Percentiles rank a stretch among this genome's conserved stretches.
Evolutionary conservation across 164 flowering plant genomes (phyloP).

Genomic region (Magnolia changhungtana): DNA sequence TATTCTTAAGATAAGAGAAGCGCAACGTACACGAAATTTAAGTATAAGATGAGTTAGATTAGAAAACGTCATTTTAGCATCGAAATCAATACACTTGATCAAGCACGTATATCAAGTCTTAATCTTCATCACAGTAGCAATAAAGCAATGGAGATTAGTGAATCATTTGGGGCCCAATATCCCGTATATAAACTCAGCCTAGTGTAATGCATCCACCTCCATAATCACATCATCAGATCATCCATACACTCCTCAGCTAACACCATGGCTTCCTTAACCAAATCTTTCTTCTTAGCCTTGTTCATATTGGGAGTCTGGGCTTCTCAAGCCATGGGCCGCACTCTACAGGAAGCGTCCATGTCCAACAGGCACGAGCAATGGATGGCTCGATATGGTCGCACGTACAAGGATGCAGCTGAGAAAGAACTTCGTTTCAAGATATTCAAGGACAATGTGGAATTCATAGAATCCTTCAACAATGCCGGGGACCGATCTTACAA

Average conservation of each 20-base stretch:
- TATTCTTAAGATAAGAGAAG: too few relatives aligned
- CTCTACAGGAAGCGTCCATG: constrained; percentile 7
- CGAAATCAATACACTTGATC: too few relatives aligned
- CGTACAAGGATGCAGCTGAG: constrained; percentile 23
- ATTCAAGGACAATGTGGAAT: constrained; percentile 32
- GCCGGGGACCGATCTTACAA: constrained; percentile 22
- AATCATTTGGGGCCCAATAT: constrained; percentile 13
- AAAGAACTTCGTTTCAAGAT: constrained; percentile 24
- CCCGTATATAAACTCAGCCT: too few relatives aligned
- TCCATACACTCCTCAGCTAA: not conserved
- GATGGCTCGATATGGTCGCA: constrained; percentile 25
- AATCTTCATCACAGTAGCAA: not conserved
- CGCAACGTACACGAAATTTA: too few relatives aligned
- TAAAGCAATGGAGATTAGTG: constrained; percentile 10
- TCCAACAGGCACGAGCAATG: constrained; percentile 38
- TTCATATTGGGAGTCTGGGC: not conserved
- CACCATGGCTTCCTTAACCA: not conserved
- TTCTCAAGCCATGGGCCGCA: constrained; percentile 1
- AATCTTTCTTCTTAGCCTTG: not conserved
- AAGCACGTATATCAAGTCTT: too few relatives aligned
- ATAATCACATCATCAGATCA: too few relatives aligned
- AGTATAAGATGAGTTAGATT: too few relatives aligned
- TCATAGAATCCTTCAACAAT: constrained; percentile 49
- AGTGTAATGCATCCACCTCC: too few relatives aligned
- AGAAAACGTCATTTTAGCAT: too few relatives aligned